Evolutionary conservation across 768 basidiomycete species (phyloP).

Genomic region (Macrolepiota dolichaula): DNA sequence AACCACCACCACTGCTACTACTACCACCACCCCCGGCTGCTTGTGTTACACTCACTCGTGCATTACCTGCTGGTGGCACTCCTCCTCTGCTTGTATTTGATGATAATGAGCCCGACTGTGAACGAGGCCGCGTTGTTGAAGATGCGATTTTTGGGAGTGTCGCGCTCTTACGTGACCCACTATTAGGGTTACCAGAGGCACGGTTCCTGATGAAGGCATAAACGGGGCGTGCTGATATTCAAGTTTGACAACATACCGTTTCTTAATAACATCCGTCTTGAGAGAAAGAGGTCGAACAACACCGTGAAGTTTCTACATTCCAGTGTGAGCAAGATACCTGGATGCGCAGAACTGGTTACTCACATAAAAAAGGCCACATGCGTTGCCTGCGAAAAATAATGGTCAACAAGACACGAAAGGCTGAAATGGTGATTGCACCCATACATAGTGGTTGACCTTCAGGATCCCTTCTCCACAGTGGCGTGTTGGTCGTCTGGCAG

Average conservation of each 20-base stretch:
- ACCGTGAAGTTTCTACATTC: conserved; percentile 84
- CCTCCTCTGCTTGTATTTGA: conserved; percentile 42
- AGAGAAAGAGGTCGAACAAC: conserved; percentile 91
- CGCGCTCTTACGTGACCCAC: conserved; percentile 62
- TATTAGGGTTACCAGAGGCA: conserved; percentile 71
- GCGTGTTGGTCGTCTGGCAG: conserved; percentile 94
- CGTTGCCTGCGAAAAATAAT: conserved; percentile 56
- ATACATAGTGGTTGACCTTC: conserved; percentile 90
- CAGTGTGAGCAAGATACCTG: background rate
- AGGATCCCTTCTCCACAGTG: conserved; percentile 88
- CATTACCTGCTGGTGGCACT: conserved; percentile 26
- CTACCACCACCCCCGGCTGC: conserved; percentile 26
- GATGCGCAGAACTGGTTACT: conserved; percentile 29
- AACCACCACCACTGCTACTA: no score
- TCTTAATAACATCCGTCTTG: conserved; percentile 98
- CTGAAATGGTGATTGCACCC: conserved; percentile 22
- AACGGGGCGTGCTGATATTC: background rate
- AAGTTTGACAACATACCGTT: conserved; percentile 51
- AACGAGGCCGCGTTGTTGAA: conserved; percentile 68
- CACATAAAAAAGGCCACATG: conserved; percentile 91
- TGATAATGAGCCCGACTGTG: conserved; percentile 60
- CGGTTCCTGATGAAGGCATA: conserved; percentile 56
- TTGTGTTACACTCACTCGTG: conserved; percentile 19
- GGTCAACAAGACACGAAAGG: conserved; percentile 14
- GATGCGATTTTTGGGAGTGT: conserved; percentile 73